Conservation (phyloP, 768 basidiomycete species). For the Boletellus ananiceps region DNA sequence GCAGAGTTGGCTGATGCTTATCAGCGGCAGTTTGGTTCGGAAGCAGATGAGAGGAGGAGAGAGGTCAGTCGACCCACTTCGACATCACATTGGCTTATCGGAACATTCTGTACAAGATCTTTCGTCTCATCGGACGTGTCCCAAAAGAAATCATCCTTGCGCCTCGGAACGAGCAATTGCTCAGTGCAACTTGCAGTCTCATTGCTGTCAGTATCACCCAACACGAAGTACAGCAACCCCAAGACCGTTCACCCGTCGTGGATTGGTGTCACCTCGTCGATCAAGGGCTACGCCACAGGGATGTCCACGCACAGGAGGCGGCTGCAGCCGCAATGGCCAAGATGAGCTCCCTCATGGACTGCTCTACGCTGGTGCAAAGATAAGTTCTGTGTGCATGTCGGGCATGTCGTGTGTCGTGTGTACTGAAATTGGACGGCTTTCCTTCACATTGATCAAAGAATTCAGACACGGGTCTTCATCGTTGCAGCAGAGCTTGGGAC, state of each 20-base stretch:
- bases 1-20: constrained; percentile 68
- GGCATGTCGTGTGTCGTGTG: constrained; percentile 8
- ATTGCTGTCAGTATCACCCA: constrained; percentile 63
- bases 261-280: constrained; percentile 71
- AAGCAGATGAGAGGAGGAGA: constrained; percentile 35
- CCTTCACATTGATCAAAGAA: constrained; percentile 60
- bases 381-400: constrained; percentile 42
- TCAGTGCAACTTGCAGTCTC: constrained; percentile 66
- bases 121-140: constrained; percentile 51
- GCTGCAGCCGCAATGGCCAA: constrained; percentile 66
- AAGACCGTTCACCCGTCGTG: constrained; percentile 41
- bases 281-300: constrained; percentile 65
- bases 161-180: constrained; percentile 66
- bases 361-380: constrained; percentile 62
- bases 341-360: constrained; percentile 68
- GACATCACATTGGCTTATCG: constrained; percentile 4
- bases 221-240: constrained; percentile 41
- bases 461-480: constrained; percentile 46
- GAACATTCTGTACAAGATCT: constrained; percentile 47
- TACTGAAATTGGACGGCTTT: constrained; percentile 15
- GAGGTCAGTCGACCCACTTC: constrained; percentile 36
- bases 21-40: constrained; percentile 27
- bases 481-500: constrained; percentile 71
- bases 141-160: constrained; percentile 58
- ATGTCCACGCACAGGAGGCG: constrained; percentile 62